Evolutionary conservation across 2,329 filamentous ascomycete species (phyloP).

Genomic region (Lachnellula occidentalis): DNA sequence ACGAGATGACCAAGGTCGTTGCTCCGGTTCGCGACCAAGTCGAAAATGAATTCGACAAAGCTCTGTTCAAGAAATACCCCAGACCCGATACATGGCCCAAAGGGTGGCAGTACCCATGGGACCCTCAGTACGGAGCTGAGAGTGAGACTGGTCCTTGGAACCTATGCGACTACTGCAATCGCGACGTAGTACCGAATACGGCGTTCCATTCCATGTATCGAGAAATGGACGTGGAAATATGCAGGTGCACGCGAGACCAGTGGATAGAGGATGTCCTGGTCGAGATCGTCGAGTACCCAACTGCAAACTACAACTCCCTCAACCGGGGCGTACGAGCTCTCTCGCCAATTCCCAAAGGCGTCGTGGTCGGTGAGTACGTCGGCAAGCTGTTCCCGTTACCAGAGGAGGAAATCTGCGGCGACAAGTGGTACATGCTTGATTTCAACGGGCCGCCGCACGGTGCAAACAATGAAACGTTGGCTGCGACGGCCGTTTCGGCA

Average conservation of each 20-base stretch:
- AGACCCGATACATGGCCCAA: background rate
- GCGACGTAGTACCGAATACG: background rate
- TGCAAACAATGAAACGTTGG: background rate
- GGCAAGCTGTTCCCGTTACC: background rate
- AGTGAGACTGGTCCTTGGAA: background rate
- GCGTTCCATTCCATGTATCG: background rate
- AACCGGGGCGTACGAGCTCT: background rate
- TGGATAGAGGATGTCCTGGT: background rate
- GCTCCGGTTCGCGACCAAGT: background rate
- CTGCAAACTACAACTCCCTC: background rate
- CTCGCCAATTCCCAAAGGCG: background rate
- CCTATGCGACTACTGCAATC: background rate
- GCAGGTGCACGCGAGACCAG: background rate
- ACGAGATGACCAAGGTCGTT: background rate
- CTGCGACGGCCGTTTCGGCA: background rate
- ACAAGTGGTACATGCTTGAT: background rate
- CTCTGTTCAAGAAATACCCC: background rate
- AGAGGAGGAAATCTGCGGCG: background rate
- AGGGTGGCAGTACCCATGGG: background rate
- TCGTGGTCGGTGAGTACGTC: background rate
- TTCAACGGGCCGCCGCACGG: background rate
- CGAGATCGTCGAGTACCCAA: background rate
- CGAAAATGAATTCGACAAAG: background rate
- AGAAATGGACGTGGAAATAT: background rate
- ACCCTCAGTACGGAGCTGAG: background rate